These are phyloP conservation scores for Pichia sp. DNA, from an alignment of 1,139 yeast species.

Conservation along the genomic window DNA sequence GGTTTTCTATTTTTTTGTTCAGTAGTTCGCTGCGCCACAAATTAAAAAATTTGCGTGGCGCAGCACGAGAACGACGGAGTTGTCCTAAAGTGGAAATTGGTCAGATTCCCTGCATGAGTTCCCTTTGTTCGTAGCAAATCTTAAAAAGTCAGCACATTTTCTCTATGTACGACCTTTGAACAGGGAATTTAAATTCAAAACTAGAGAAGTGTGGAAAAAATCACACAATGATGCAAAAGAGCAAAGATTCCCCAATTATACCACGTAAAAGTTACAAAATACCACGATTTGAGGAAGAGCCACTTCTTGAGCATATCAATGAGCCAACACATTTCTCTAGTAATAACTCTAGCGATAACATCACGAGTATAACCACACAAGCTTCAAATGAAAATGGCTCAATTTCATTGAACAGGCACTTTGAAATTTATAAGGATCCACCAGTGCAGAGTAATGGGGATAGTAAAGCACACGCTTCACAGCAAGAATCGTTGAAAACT, in stretches of 20 bases:
- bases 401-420: too few relatives aligned
- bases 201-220: too few relatives aligned
- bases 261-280: not conserved
- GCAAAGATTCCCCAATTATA: not conserved
- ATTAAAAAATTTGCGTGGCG: constrained; percentile 2
- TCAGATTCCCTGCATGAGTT: constrained; percentile 1
- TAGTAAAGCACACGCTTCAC: too few relatives aligned
- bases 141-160: not conserved
- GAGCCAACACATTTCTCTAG: not conserved
- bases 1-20: not conserved
- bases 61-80: constrained; percentile 3
- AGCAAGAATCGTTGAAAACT: too few relatives aligned
- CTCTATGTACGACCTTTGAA: too few relatives aligned
- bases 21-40: constrained; percentile 5
- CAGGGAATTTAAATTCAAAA: too few relatives aligned
- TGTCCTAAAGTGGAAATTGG: not conserved
- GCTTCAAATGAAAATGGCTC: too few relatives aligned
- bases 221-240: not conserved
- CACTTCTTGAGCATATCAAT: not conserved
- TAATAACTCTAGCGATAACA: not conserved
- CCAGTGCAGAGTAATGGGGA: too few relatives aligned
- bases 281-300: not conserved
- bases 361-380: too few relatives aligned
- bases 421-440: too few relatives aligned
- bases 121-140: not conserved